Percentiles rank a stretch among this genome's conserved stretches.
Conservation (phyloP, 208 protist species). For the Wallacemonas collosoma region DNA sequence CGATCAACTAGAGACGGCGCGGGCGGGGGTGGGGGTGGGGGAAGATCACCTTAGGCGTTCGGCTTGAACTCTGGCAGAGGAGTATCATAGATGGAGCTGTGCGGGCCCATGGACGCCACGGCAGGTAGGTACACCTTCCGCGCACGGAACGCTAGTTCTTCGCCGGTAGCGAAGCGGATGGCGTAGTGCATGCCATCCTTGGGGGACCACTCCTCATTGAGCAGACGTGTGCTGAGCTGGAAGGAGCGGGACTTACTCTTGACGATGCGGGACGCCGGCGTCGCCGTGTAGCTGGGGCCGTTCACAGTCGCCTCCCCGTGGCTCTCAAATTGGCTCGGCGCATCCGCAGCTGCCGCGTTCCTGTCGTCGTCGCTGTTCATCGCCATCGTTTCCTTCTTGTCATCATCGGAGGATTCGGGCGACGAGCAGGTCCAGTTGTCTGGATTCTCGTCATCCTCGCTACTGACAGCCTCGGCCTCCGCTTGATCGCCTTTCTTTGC, state of each 20-base stretch:
- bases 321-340: slow-evolving; percentile 6
- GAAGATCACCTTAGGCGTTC: not conserved
- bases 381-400: slow-evolving; percentile 15
- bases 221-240: slow-evolving; percentile 34
- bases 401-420: slow-evolving; percentile 13
- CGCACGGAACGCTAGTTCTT: slow-evolving; percentile 47
- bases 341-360: not conserved
- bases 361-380: slow-evolving; percentile 15
- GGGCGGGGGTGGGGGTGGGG: not conserved
- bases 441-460: slow-evolving; percentile 18
- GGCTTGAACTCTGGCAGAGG: slow-evolving; percentile 23
- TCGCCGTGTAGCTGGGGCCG: slow-evolving; percentile 13
- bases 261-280: slow-evolving; percentile 16
- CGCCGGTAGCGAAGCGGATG: slow-evolving; percentile 43
- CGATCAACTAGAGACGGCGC: not conserved
- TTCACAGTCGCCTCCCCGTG: not conserved
- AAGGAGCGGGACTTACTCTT: slow-evolving; percentile 38
- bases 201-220: slow-evolving; percentile 50
- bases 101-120: slow-evolving; percentile 27
- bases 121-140: slow-evolving; percentile 48
- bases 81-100: slow-evolving; percentile 24
- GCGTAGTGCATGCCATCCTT: slow-evolving; percentile 33
- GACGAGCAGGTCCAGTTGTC: slow-evolving; percentile 13
- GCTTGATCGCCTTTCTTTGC: slow-evolving; percentile 20
- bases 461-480: slow-evolving; percentile 1